Evolutionary conservation across 2,329 filamentous ascomycete species (phyloP).

Genomic region (Xylariaceae sp.): DNA sequence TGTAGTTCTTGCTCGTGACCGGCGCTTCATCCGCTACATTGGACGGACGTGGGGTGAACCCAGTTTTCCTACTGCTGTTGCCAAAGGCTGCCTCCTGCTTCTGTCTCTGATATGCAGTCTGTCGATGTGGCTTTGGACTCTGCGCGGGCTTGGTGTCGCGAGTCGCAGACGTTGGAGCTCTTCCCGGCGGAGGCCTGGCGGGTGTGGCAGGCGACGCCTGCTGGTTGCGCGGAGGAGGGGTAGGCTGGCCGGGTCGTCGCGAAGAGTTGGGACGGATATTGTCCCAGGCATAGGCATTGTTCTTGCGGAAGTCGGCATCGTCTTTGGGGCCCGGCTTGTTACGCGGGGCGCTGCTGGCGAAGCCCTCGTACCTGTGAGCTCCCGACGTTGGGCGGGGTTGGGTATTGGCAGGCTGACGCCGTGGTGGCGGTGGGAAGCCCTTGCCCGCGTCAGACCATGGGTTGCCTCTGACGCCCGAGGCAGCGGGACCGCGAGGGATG

Average conservation of each 20-base stretch:
- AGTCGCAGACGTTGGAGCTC: constrained; percentile 29
- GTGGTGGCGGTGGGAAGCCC: constrained; percentile 51
- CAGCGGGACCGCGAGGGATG: constrained; percentile 40
- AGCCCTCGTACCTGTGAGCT: constrained; percentile 42
- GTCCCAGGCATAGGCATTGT: constrained; percentile 36
- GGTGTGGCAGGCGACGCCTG: constrained; percentile 27
- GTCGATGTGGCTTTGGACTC: constrained; percentile 39
- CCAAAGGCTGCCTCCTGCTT: constrained; percentile 57
- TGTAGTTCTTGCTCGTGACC: constrained; percentile 51
- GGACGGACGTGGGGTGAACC: constrained; percentile 50
- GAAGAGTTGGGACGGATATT: constrained; percentile 30
- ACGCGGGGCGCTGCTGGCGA: constrained; percentile 23
- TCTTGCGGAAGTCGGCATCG: constrained; percentile 26
- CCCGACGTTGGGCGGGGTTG: constrained; percentile 33
- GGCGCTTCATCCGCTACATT: constrained; percentile 51
- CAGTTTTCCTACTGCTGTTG: constrained; percentile 39
- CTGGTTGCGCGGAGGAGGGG: constrained; percentile 21
- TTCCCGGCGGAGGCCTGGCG: constrained; percentile 22
- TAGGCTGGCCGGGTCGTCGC: constrained; percentile 20
- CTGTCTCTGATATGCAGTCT: constrained; percentile 52
- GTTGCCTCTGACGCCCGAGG: constrained; percentile 57
- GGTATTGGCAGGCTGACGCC: constrained; percentile 21
- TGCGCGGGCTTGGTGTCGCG: constrained; percentile 26
- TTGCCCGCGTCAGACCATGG: constrained; percentile 52
- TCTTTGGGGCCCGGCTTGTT: constrained; percentile 21